A percentile compares a stretch with the other conserved stretches of the same genome.
Evolutionary conservation across 2,329 filamentous ascomycete genomes (phyloP).

Genomic region (Pestalotiopsis sp.): DNA sequence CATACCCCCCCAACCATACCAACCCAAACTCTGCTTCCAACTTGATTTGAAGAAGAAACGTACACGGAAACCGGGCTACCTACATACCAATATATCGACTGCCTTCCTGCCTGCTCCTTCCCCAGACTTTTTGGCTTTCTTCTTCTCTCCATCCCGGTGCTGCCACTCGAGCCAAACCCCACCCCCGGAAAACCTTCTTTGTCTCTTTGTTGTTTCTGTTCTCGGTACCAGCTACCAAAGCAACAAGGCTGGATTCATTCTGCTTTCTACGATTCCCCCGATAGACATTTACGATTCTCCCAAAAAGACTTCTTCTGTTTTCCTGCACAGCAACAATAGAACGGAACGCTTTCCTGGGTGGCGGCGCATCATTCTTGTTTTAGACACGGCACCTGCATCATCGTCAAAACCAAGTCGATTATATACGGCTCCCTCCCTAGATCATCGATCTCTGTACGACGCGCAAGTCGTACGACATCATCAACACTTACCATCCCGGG

Average conservation of each 20-base stretch:
- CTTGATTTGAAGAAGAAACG: conserved; percentile 9
- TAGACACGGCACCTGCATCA: neutral
- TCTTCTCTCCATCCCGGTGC: neutral
- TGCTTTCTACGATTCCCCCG: neutral
- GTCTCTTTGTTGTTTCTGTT: neutral
- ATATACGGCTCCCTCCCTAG: neutral
- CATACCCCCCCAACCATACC: neutral
- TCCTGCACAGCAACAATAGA: neutral
- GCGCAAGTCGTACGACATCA: neutral
- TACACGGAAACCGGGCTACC: conserved; percentile 1
- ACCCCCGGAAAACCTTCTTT: neutral
- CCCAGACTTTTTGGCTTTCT: conserved; percentile 1
- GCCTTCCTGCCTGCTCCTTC: neutral
- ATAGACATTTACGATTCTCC: neutral
- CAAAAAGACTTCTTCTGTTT: neutral
- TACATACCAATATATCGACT: neutral
- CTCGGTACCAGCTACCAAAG: neutral
- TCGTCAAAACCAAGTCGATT: neutral
- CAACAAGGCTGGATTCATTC: neutral
- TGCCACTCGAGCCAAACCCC: neutral
- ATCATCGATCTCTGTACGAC: neutral
- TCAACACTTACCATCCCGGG: neutral
- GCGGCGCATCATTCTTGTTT: too few relatives aligned
- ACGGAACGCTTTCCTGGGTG: neutral
- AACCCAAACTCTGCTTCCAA: conserved; percentile 3